phyloP scores from a whole-genome alignment of 192 early-diverging fungal species.

The Coemansia sp. region DNA sequence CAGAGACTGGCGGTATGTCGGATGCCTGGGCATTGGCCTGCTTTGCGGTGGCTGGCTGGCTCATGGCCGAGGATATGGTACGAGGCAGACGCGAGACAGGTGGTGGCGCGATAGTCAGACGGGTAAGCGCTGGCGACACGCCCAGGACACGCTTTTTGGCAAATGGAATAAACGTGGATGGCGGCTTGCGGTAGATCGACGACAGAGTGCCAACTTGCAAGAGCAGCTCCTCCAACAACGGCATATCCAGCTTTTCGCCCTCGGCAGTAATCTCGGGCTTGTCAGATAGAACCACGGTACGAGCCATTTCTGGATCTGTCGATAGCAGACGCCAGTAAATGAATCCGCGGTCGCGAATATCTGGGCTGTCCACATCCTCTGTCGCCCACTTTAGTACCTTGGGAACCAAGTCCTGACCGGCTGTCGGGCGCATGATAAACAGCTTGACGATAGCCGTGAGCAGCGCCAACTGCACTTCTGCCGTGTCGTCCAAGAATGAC shows the following conservation, averaged over 20 bases:
- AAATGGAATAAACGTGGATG: constrained; percentile 80
- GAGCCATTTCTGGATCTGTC: constrained; percentile 78
- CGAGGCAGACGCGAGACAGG: constrained; percentile 48
- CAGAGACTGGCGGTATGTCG: constrained; percentile 2
- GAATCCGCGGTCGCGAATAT: constrained; percentile 95
- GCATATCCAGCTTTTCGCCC: constrained; percentile 86
- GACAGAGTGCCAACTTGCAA: constrained; percentile 85
- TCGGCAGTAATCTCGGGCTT: constrained; percentile 94
- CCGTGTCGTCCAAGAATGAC: constrained; percentile 85
- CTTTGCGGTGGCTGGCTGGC: constrained; percentile 11
- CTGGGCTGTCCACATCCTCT: constrained; percentile 93
- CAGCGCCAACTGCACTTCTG: constrained; percentile 88
- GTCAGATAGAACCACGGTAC: constrained; percentile 83
- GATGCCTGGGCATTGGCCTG: neutral
- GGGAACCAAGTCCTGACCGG: constrained; percentile 90
- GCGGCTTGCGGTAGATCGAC: constrained; percentile 90
- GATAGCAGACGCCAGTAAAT: constrained; percentile 98
- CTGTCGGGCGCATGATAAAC: constrained; percentile 89
- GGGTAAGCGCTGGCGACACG: constrained; percentile 42
- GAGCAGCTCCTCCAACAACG: constrained; percentile 84
- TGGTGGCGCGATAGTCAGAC: constrained; percentile 47
- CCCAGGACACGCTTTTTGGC: constrained; percentile 55
- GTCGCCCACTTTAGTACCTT: constrained; percentile 94
- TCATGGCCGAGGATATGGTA: constrained; percentile 18
- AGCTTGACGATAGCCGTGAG: constrained; percentile 96